A percentile compares a stretch with the other conserved stretches of the same genome.
Conservation (phyloP, 2,329 filamentous ascomycete species). For the Neonectria magnoliae region DNA sequence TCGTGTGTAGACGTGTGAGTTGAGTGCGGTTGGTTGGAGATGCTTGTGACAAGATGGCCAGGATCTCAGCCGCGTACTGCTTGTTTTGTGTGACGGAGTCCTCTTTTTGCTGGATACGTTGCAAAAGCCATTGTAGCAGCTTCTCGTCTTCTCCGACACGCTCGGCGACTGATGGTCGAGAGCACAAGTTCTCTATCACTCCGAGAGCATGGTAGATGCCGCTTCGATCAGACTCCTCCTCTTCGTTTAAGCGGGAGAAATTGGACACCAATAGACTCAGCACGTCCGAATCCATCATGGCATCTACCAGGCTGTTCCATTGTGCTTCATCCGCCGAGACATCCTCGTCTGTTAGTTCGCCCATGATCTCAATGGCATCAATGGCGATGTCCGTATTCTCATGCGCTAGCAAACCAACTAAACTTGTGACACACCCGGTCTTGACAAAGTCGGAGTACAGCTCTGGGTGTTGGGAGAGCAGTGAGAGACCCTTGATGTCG, state of each 20-base stretch:
- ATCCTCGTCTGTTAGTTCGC: slow-evolving; percentile 93
- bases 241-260: slow-evolving; percentile 82
- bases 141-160: slow-evolving; percentile 75
- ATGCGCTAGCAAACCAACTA: slow-evolving; percentile 87
- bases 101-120: slow-evolving; percentile 77
- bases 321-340: slow-evolving; percentile 82
- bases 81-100: slow-evolving; percentile 84
- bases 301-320: slow-evolving; percentile 80
- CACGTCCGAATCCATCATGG: slow-evolving; percentile 74
- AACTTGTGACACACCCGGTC: slow-evolving; percentile 74
- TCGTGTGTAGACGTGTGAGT: slow-evolving; percentile 73
- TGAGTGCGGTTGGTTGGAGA: slow-evolving; percentile 72
- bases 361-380: slow-evolving; percentile 86
- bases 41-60: slow-evolving; percentile 87
- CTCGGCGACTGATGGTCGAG: slow-evolving; percentile 73
- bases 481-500: slow-evolving; percentile 86
- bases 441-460: slow-evolving; percentile 84
- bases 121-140: slow-evolving; percentile 80
- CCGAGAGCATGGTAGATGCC: slow-evolving; percentile 88
- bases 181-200: slow-evolving; percentile 87
- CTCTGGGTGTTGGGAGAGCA: slow-evolving; percentile 86
- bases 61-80: slow-evolving; percentile 91
- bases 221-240: slow-evolving; percentile 74
- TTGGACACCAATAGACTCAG: slow-evolving; percentile 80
- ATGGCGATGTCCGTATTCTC: slow-evolving; percentile 98